Conservation (phyloP, 192 early-diverging fungal genomes). For the Podila clonocystis region DNA sequence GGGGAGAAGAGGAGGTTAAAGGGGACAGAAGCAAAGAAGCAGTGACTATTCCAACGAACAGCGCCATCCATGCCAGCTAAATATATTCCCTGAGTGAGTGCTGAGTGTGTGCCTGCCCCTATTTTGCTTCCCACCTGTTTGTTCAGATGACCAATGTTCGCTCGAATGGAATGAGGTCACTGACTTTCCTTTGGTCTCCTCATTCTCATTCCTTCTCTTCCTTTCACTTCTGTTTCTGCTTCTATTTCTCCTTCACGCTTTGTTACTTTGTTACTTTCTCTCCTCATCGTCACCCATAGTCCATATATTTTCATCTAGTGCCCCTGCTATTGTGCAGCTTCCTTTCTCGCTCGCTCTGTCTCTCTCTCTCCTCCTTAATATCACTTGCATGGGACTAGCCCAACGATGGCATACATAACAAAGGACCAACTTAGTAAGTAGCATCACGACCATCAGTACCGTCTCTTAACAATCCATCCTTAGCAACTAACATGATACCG, state of each 20-base stretch:
- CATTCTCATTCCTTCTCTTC: not conserved
- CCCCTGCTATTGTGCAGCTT: not conserved
- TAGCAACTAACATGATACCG: not conserved
- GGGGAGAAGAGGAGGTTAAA: no score
- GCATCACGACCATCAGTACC: not conserved
- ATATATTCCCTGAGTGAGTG: no score
- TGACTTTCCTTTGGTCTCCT: no score
- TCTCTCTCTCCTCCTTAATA: not conserved
- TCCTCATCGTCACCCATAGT: not conserved
- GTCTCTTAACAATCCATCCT: not conserved
- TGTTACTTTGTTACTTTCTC: not conserved
- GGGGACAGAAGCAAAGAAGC: no score
- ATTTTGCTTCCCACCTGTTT: not conserved
- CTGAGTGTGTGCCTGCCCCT: not conserved
- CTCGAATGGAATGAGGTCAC: not conserved
- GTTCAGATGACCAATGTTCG: constrained; percentile 6
- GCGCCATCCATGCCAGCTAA: no score
- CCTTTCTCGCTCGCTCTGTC: not conserved
- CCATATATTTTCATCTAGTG: not conserved
- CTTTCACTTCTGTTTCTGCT: not conserved
- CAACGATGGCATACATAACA: constrained; percentile 7
- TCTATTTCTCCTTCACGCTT: not conserved
- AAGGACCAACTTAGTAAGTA: constrained; percentile 5
- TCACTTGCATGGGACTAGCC: no score
- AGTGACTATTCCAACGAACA: no score